Evolutionary conservation across 1,139 yeast genomes (phyloP).

Genomic region (Protomyces inundatus): DNA sequence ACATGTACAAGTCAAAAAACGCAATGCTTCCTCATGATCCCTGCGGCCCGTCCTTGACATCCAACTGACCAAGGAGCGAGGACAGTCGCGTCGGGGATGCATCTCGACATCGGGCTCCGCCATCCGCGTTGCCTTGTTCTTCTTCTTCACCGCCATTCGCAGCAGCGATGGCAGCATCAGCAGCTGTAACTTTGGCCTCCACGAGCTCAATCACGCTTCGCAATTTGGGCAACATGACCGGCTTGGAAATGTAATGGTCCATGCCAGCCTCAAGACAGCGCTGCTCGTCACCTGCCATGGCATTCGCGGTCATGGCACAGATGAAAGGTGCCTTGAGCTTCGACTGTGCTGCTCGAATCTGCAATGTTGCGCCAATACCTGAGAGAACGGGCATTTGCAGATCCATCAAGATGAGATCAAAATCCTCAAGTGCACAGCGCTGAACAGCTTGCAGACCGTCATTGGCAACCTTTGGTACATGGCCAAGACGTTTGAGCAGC

Average conservation of each 20-base stretch:
- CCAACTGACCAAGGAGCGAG: no score
- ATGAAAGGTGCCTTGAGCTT: conserved; percentile 39
- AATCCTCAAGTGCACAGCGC: conserved; percentile 11
- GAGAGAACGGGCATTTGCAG: conserved; percentile 21
- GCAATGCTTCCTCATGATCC: no score
- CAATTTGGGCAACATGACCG: conserved; percentile 38
- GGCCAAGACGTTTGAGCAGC: conserved; percentile 13
- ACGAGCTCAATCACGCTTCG: conserved; percentile 7
- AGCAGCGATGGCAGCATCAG: no score
- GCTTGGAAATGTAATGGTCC: conserved; percentile 85
- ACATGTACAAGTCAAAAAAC: no score
- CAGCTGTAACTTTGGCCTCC: not conserved
- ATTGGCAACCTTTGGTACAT: conserved; percentile 13
- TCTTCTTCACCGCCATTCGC: no score
- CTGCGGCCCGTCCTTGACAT: no score
- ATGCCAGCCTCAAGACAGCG: conserved; percentile 82
- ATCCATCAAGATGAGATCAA: conserved; percentile 24
- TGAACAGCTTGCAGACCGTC: conserved; percentile 23
- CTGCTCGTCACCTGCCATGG: conserved; percentile 81
- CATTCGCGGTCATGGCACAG: conserved; percentile 91
- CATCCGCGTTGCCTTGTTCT: no score
- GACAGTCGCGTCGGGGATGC: no score
- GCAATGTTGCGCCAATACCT: conserved; percentile 16
- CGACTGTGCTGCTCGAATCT: conserved; percentile 7
- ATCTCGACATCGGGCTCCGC: no score